A percentile compares a stretch with the other conserved stretches of the same genome.
phyloP scores from a whole-genome alignment of 805 yeast species.

The Suhomyces kilbournensis region DNA sequence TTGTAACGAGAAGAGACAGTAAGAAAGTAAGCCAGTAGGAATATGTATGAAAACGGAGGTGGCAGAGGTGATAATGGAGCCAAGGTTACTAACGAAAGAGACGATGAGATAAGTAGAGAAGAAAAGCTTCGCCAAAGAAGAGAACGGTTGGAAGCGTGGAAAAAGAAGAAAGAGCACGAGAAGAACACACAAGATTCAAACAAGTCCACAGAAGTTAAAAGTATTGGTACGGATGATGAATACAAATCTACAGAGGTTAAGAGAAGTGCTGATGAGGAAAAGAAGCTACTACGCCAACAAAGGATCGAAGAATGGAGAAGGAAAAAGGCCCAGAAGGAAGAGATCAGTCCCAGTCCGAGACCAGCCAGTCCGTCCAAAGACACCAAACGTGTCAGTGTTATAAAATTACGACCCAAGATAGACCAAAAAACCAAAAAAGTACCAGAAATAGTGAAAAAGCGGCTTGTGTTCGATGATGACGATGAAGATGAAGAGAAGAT shows the following conservation, averaged over 20 bases:
- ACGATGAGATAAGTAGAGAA: conserved; percentile 18
- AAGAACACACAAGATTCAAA: conserved; percentile 2
- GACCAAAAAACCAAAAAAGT: not conserved
- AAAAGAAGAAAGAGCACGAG: conserved; percentile 46
- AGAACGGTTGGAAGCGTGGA: conserved; percentile 60
- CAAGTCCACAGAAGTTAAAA: not conserved
- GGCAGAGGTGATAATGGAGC: not conserved
- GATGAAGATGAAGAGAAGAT: conserved; percentile 21
- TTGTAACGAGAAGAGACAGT: not conserved
- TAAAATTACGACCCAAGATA: not conserved
- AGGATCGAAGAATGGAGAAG: conserved; percentile 54
- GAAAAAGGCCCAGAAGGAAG: conserved; percentile 21
- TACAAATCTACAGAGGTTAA: conserved; percentile 3
- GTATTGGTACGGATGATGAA: conserved; percentile 7
- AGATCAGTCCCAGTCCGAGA: not conserved
- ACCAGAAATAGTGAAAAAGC: not conserved
- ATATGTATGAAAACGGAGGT: not conserved
- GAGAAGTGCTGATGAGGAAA: conserved; percentile 10
- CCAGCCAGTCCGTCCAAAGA: not conserved
- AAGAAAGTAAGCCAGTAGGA: not conserved
- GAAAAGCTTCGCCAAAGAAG: conserved; percentile 43
- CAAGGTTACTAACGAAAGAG: conserved; percentile 12
- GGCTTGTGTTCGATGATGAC: conserved; percentile 22
- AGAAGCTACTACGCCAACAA: conserved; percentile 28
- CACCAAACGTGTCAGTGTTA: not conserved